Base-by-base conservation (phyloP, 2,329 filamentous ascomycete genomes). In the Paecilomyces fulvus region DNA sequence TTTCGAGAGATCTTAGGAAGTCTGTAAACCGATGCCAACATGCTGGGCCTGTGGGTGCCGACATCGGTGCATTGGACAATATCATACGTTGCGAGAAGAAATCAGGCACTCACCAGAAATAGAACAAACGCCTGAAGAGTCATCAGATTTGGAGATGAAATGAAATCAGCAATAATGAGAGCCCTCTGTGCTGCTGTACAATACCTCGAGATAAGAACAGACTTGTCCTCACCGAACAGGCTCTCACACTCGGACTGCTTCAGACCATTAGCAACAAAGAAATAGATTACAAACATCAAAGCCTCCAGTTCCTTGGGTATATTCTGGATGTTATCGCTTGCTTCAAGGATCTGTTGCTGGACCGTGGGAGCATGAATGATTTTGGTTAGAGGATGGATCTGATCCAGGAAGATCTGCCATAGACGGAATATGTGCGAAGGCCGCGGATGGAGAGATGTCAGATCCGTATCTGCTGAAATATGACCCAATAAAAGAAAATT, bases 281-380 rank as follows among this genome's bases (percentile, higher is more conserved):
- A 79, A 65, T 87, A 88, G 43, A 89, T 85, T 4, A 63, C 76
- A 67, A 89, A 89, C 80, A 88, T 83, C 55, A 89, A 74, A 0
- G 82, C 82, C 64, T 88, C 84, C 20, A 86, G 25, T 4, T 62
- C 61, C 14, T 58, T 61, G 11, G 52, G 37, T 23, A 63, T 49
- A 14, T 56, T 56, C 30, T 55, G 30, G 4, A 63, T 30, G 30
- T 65, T 57, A 51, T 61, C 55, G 51, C 60, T 63, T 11, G 64
- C 64, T 21, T 65, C 63, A 8, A 66, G 49, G 25, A 66, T 65
- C 31, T 63, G 59, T 23, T 61, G 64, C 55, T 65, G 64, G 12
- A 63, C 50, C 8, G 62, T 65, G 20, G 92, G 89, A 90, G 89
- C 69, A 73, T 95, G 55, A 74, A 78, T 53, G 85, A 90, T 71